Conservation (phyloP, 2,329 filamentous ascomycete species). For the Tolypocladium pustulatum region DNA sequence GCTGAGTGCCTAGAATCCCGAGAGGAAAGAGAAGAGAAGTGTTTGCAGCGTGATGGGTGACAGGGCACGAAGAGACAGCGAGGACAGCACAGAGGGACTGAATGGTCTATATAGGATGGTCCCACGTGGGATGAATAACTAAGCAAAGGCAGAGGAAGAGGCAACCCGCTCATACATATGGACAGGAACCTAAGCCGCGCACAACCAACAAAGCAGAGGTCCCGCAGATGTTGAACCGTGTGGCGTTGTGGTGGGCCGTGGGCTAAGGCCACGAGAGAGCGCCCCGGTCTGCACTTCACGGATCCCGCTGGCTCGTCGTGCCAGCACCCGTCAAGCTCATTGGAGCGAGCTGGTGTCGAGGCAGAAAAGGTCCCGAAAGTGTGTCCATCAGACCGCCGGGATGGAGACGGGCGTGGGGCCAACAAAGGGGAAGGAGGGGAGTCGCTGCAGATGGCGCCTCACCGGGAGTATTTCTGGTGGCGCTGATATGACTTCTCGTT, state of each 20-base stretch:
- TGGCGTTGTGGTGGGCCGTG: not conserved
- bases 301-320: not conserved
- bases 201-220: not conserved
- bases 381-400: not conserved
- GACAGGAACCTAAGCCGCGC: not conserved
- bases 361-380: not conserved
- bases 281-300: not conserved
- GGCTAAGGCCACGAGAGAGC: not conserved
- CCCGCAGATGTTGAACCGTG: not conserved
- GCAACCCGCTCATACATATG: not conserved
- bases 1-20: not conserved
- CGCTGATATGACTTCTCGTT: not conserved
- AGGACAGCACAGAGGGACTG: not conserved
- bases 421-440: not conserved
- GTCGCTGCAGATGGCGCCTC: not conserved
- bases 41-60: not conserved
- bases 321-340: not conserved
- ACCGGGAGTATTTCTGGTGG: not conserved
- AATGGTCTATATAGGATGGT: not conserved
- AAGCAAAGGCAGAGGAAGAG: not conserved
- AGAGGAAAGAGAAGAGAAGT: too few species aligned
- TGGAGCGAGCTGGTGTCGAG: not conserved
- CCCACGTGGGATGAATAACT: not conserved
- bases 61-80: not conserved
- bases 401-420: not conserved